Percentiles rank a stretch among this genome's conserved stretches.
These are phyloP conservation scores for Ophiostoma novo-ulmi DNA, from an alignment of 2,329 filamentous ascomycete species.

Conservation along the genomic window DNA sequence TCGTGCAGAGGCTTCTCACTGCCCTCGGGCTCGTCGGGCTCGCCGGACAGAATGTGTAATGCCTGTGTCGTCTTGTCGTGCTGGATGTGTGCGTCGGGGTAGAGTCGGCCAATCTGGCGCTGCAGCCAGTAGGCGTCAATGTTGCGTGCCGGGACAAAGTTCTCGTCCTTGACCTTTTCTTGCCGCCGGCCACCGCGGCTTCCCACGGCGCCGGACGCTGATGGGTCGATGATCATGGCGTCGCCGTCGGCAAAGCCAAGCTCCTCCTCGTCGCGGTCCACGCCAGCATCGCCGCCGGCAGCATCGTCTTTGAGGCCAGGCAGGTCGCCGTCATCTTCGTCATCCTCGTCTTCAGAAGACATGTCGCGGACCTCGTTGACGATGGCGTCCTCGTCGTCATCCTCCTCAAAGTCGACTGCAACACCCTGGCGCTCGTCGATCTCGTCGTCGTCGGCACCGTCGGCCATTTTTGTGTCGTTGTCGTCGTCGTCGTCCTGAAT, in stretches of 20 bases:
- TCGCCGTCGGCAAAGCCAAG: constrained; percentile 56
- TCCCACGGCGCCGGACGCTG: constrained; percentile 47
- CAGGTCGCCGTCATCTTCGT: constrained; percentile 57
- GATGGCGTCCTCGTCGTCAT: constrained; percentile 74
- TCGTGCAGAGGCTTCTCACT: constrained; percentile 83
- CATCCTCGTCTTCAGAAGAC: constrained; percentile 74
- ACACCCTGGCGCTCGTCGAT: constrained; percentile 94
- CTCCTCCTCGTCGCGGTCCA: constrained; percentile 47
- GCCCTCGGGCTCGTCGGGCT: constrained; percentile 63
- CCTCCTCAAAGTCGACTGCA: constrained; percentile 91
- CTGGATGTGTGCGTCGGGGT: constrained; percentile 86
- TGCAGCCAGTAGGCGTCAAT: constrained; percentile 98
- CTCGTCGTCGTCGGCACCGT: constrained; percentile 59
- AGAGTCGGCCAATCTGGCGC: constrained; percentile 80
- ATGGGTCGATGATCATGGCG: constrained; percentile 71
- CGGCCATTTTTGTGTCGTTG: constrained; percentile 75
- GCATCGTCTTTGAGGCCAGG: constrained; percentile 49
- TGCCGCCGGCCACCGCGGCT: constrained; percentile 47
- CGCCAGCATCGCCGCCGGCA: constrained; percentile 46
- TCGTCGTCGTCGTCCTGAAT: constrained; percentile 95
- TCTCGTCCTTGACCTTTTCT: constrained; percentile 49
- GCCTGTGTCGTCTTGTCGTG: constrained; percentile 87
- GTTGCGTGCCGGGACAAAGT: constrained; percentile 71
- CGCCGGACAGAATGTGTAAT: constrained; percentile 73
- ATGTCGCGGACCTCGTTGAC: constrained; percentile 86